Base-by-base conservation (phyloP, 2,329 filamentous ascomycete species). In the Zymoseptoria ardabiliae region DNA sequence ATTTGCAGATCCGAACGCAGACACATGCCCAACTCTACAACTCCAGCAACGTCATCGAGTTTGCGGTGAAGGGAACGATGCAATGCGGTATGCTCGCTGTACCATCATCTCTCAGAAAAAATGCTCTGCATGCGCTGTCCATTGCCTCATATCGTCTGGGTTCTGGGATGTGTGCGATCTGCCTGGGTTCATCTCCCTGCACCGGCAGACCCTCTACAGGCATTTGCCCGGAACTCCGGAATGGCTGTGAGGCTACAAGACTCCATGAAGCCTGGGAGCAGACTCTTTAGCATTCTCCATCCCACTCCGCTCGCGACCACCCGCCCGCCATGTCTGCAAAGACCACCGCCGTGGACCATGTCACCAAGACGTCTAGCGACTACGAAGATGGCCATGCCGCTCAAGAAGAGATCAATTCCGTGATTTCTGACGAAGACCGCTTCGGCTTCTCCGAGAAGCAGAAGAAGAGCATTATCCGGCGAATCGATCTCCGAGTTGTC, bases 401-500 rank as follows among this genome's bases (percentile, higher is more conserved):
- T 17, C 13, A 45, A n/a, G 17, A 13, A 17, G 35, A 45, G 11
- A 5, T 45, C 35, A 45, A 5, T n/a, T 13, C 17, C 35, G 35
- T 45, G 13, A n/a, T 45, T 13, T 13, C 17, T 13, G 35, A 45
- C 13, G 35, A 45, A 45, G 35, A n/a, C 4, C 35, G 35, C 5
- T 45, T 45, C 35, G 35, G 35, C 35, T 60, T 57, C n/a, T 52
- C 55, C 25, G 21, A 54, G 2, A 11, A 17, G 13, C 20, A 60
- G 28, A 52, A 58, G 25, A 54, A 55, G 35, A 19, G 48, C 25
- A 60, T 60, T n/a, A 58, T 60, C 28, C 52, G 55, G 1, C 58
- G 55, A n/a, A 60, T 60, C n/a, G 58, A 60, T 28, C 19, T 35
- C 4, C 58, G 58, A 17, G 55, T 60, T 10, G 55, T 60, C 0